A percentile compares a stretch with the other conserved stretches of the same genome.
phyloP scores from a whole-genome alignment of 2,329 filamentous ascomycete species.

The Colletotrichum trifolii region DNA sequence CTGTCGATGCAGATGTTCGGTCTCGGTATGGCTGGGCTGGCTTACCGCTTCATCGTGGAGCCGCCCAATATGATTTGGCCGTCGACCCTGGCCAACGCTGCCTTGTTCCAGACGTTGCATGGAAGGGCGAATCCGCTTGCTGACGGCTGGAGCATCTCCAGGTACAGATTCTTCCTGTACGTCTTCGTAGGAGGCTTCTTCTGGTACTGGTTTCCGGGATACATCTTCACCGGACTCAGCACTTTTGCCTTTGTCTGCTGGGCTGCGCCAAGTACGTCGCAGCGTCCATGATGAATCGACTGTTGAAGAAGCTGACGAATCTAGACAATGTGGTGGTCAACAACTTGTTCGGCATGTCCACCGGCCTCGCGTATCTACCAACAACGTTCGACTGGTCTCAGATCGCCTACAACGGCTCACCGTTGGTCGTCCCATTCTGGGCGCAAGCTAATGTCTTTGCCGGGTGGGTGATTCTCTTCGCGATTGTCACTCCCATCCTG shows the following conservation, averaged over 20 bases:
- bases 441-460: slow-evolving; percentile 71
- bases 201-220: slow-evolving; percentile 61
- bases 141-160: slow-evolving; percentile 48
- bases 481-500: slow-evolving; percentile 65
- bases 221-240: slow-evolving; percentile 55
- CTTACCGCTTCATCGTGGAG: slow-evolving; percentile 56
- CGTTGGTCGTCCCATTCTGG: slow-evolving; percentile 63
- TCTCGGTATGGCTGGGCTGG: slow-evolving; percentile 56
- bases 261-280: slow-evolving; percentile 49
- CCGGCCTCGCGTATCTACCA: slow-evolving; percentile 44
- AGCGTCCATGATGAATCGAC: slow-evolving; percentile 23
- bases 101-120: slow-evolving; percentile 55
- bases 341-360: slow-evolving; percentile 67
- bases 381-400: slow-evolving; percentile 46
- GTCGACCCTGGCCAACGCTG: slow-evolving; percentile 54
- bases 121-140: slow-evolving; percentile 49
- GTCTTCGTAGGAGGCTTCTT: slow-evolving; percentile 54
- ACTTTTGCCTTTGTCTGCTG: slow-evolving; percentile 59
- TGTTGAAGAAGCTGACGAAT: neutral
- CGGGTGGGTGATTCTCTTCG: slow-evolving; percentile 68
- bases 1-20: slow-evolving; percentile 60
- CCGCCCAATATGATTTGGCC: slow-evolving; percentile 61
- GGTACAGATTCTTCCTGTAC: slow-evolving; percentile 50
- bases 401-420: slow-evolving; percentile 44
- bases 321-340: slow-evolving; percentile 72